phyloP scores from a whole-genome alignment of 139 green algal species.

The Chlorella sp. region DNA sequence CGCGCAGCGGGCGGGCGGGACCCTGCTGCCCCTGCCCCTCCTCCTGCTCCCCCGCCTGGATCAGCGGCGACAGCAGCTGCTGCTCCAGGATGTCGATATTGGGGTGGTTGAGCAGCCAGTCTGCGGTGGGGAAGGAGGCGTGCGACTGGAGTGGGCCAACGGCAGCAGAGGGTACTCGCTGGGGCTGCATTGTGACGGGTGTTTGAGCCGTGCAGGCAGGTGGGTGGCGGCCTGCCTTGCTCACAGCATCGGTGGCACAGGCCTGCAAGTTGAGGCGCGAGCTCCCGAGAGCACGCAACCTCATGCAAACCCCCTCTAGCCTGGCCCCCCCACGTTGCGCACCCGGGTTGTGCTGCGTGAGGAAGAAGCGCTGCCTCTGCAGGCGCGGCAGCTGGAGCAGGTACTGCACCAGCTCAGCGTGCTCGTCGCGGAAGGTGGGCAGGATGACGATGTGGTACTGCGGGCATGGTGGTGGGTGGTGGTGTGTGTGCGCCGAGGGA shows the following conservation, averaged over 20 bases:
- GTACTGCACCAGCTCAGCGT: slow-evolving; percentile 31
- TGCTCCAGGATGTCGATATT: slow-evolving; percentile 30
- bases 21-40: not conserved
- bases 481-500: too few relatives aligned
- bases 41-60: not conserved
- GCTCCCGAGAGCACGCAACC: too few relatives aligned
- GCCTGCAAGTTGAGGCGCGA: too few relatives aligned
- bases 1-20: not conserved
- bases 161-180: too few relatives aligned
- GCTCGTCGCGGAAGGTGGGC: slow-evolving; percentile 28
- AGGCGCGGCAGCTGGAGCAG: slow-evolving; percentile 27
- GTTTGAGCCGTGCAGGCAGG: too few relatives aligned
- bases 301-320: too few relatives aligned
- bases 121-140: not conserved
- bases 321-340: not conserved
- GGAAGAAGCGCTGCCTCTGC: slow-evolving; percentile 13
- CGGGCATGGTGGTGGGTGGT: not conserved
- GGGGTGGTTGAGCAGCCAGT: slow-evolving; percentile 32
- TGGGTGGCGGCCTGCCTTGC: too few relatives aligned
- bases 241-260: too few relatives aligned
- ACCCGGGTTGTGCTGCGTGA: slow-evolving; percentile 31
- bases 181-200: too few relatives aligned
- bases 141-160: too few relatives aligned
- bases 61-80: slow-evolving; percentile 16
- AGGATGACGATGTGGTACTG: slow-evolving; percentile 35